These are phyloP conservation scores for Rugonectria rugulosa DNA, from an alignment of 2,329 filamentous ascomycete species.

Conservation along the genomic window DNA sequence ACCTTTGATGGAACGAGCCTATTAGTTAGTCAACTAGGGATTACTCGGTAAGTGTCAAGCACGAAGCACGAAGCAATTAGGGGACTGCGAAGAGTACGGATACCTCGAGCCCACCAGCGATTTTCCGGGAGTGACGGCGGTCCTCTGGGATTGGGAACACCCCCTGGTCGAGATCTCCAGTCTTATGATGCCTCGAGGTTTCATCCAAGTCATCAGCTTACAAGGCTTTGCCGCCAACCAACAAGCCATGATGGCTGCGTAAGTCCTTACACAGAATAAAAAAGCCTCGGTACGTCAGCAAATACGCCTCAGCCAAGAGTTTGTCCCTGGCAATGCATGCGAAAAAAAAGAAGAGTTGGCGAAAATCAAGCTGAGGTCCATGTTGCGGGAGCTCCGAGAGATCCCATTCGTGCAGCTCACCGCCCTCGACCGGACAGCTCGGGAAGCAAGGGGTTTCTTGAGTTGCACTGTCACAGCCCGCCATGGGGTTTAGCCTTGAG, in stretches of 20 bases:
- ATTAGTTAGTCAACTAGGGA: too few species aligned
- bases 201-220: slow-evolving; percentile 12
- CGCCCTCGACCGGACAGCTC: slow-evolving; percentile 35
- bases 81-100: too few species aligned
- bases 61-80: too few species aligned
- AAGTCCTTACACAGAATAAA: neutral
- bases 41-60: too few species aligned
- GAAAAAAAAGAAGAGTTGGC: slow-evolving; percentile 13
- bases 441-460: slow-evolving; percentile 29
- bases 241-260: neutral
- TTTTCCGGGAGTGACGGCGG: slow-evolving; percentile 1
- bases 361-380: slow-evolving; percentile 24
- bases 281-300: neutral
- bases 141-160: neutral
- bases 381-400: slow-evolving; percentile 25
- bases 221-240: neutral
- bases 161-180: slow-evolving; percentile 4
- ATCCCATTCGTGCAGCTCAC: slow-evolving; percentile 38
- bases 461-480: too few species aligned
- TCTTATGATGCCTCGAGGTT: slow-evolving; percentile 10
- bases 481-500: slow-evolving; percentile 10
- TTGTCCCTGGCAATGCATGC: slow-evolving; percentile 1
- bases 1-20: too few species aligned
- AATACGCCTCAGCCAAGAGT: slow-evolving; percentile 4
- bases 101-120: slow-evolving; percentile 9